These are phyloP conservation scores for Acacia crassicarpa DNA, from an alignment of 306 rosid species.

Conservation along the genomic window DNA sequence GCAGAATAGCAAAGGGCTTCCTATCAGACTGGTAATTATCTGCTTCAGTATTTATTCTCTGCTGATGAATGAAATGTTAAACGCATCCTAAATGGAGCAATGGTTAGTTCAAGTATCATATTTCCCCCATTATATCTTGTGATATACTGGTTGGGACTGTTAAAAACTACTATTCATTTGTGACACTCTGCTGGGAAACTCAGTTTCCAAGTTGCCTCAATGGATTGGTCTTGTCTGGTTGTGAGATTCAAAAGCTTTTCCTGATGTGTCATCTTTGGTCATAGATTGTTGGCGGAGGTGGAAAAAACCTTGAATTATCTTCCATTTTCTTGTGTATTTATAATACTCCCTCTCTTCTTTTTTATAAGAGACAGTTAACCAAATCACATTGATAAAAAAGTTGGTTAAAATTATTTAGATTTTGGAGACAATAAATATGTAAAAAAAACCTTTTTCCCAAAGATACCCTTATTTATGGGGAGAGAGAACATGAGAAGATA, in stretches of 20 bases:
- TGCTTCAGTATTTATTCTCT: constrained; percentile 19
- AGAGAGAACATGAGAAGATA: too few relatives aligned
- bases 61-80: constrained; percentile 9
- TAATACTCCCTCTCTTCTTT: too few relatives aligned
- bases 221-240: constrained; percentile 21
- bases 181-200: constrained; percentile 3
- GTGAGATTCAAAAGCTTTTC: constrained; percentile 7
- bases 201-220: constrained; percentile 3
- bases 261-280: constrained; percentile 18
- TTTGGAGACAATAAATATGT: too few relatives aligned
- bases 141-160: constrained; percentile 25
- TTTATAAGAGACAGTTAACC: too few relatives aligned
- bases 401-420: too few relatives aligned
- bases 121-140: neutral
- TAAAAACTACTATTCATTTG: neutral
- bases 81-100: neutral
- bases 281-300: neutral
- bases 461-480: too few relatives aligned
- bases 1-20: constrained; percentile 92
- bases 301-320: neutral
- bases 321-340: neutral
- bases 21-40: constrained; percentile 77
- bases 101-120: neutral
- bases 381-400: too few relatives aligned
- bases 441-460: too few relatives aligned